phyloP scores from a whole-genome alignment of 768 basidiomycete species.

The Tylopilus sp. region DNA sequence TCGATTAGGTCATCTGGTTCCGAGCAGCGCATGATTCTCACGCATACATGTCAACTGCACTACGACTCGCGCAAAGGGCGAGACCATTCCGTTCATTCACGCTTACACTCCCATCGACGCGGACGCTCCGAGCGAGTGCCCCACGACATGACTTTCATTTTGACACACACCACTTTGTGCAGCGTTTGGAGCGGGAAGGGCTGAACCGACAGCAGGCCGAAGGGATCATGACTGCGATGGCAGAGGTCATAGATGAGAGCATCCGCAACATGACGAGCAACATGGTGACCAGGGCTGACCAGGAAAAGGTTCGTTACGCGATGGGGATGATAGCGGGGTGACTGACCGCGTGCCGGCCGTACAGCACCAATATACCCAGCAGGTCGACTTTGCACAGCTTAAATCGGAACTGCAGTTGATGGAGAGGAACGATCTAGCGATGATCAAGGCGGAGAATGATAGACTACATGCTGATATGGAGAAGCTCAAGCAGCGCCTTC shows the following conservation, averaged over 20 bases:
- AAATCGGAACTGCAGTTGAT: conserved; percentile 95
- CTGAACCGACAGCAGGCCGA: conserved; percentile 89
- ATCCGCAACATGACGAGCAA: conserved; percentile 93
- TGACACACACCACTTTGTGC: conserved; percentile 93
- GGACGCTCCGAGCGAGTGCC: conserved; percentile 31
- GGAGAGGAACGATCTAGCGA: conserved; percentile 94
- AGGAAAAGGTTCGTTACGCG: conserved; percentile 74
- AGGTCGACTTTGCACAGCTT: conserved; percentile 95
- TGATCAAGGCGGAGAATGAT: conserved; percentile 96
- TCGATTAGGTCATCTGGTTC: neutral
- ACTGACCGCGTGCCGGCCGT: conserved; percentile 3
- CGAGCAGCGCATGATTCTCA: conserved; percentile 15
- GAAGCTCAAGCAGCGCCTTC: conserved; percentile 88
- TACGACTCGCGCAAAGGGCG: conserved; percentile 4
- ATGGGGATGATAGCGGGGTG: neutral
- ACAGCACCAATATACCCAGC: conserved; percentile 89
- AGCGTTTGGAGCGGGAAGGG: conserved; percentile 85
- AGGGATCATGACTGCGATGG: conserved; percentile 96
- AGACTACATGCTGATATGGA: conserved; percentile 88
- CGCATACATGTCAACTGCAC: conserved; percentile 15
- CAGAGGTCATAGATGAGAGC: conserved; percentile 96
- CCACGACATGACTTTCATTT: conserved; percentile 66
- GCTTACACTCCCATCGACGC: neutral
- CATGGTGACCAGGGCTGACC: conserved; percentile 94
- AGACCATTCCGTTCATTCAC: conserved; percentile 5